A percentile compares a stretch with the other conserved stretches of the same genome.
These are phyloP conservation scores for Puccinia novopanici DNA, from an alignment of 1,284 basidiomycete species.

Conservation along the genomic window DNA sequence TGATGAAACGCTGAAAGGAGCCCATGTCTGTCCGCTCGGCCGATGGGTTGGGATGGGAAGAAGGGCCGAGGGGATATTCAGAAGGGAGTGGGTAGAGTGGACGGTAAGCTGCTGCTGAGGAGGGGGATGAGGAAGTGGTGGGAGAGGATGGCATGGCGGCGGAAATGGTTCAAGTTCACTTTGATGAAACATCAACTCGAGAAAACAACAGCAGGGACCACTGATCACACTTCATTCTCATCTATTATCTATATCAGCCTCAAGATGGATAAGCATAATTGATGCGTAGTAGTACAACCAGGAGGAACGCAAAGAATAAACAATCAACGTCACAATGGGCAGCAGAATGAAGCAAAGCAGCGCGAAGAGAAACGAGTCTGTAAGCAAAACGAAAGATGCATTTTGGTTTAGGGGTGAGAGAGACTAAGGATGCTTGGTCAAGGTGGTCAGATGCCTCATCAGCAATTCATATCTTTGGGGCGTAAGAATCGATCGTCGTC, in stretches of 20 bases:
- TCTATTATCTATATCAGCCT: too few relatives aligned
- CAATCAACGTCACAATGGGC: not conserved
- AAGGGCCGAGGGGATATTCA: not conserved
- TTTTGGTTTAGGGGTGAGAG: not conserved
- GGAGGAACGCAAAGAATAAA: not conserved
- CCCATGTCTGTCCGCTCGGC: conserved; percentile 10
- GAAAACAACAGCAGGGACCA: too few relatives aligned
- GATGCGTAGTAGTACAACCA: not conserved
- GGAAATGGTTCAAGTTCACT: too few relatives aligned
- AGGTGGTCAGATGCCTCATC: conserved; percentile 23
- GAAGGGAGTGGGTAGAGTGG: not conserved
- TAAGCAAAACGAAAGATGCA: not conserved
- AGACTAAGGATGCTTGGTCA: conserved; percentile 6
- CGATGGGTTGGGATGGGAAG: not conserved
- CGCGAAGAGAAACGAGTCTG: not conserved
- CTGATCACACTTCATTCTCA: too few relatives aligned
- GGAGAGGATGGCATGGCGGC: too few relatives aligned
- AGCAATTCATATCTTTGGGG: conserved; percentile 31
- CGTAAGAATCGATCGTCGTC: too few relatives aligned
- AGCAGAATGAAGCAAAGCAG: not conserved
- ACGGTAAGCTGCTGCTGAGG: not conserved
- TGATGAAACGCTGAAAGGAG: conserved; percentile 20
- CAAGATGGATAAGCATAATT: too few relatives aligned
- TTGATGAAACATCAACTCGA: too few relatives aligned
- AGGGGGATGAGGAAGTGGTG: not conserved